phyloP scores from a whole-genome alignment of 1,139 yeast genomes.

The Lodderomyces metapsilosis region DNA sequence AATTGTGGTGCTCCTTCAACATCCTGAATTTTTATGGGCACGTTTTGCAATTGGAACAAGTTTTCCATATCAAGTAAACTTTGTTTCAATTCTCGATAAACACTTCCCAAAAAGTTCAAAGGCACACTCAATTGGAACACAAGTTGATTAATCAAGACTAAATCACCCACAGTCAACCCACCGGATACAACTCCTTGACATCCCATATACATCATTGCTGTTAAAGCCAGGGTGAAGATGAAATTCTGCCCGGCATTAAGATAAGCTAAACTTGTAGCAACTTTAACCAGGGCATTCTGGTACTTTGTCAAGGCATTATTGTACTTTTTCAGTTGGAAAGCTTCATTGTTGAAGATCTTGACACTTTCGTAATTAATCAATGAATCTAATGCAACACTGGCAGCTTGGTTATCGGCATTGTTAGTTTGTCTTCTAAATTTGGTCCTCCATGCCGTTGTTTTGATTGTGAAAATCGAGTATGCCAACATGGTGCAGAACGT shows the following conservation, averaged over 20 bases:
- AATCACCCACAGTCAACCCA: constrained; percentile 84
- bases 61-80: constrained; percentile 92
- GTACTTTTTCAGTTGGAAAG: constrained; percentile 74
- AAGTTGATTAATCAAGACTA: constrained; percentile 92
- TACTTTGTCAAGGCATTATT: constrained; percentile 72
- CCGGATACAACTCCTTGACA: constrained; percentile 88
- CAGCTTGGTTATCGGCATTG: constrained; percentile 91
- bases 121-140: constrained; percentile 96
- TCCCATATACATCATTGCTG: constrained; percentile 99
- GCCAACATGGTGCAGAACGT: constrained; percentile 86
- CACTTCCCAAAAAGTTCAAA: constrained; percentile 89
- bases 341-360: constrained; percentile 89
- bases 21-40: constrained; percentile 65
- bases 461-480: constrained; percentile 81
- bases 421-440: constrained; percentile 88
- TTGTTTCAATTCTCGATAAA: constrained; percentile 90
- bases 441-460: constrained; percentile 96
- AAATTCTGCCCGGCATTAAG: constrained; percentile 90
- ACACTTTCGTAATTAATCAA: constrained; percentile 93
- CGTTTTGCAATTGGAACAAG: constrained; percentile 75
- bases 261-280: constrained; percentile 89
- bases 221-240: constrained; percentile 86
- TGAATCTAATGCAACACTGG: constrained; percentile 91
- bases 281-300: constrained; percentile 80
- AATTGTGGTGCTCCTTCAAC: constrained; percentile 64